Evolutionary conservation across 495 filamentous ascomycete genomes (phyloP).

Genomic region (Penicillium pancosmium): DNA sequence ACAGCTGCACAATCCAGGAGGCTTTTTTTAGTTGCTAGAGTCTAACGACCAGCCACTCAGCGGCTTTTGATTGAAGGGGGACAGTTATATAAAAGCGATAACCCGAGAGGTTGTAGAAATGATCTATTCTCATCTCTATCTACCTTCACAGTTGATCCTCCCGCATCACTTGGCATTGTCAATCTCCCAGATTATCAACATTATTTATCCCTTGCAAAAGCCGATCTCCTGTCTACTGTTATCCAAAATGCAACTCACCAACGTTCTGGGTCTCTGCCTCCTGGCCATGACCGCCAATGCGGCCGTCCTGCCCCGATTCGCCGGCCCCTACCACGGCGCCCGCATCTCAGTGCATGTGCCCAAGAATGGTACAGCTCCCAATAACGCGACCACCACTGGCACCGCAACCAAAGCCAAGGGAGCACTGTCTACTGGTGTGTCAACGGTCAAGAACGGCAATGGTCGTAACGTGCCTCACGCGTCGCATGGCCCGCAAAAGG

Average conservation of each 20-base stretch:
- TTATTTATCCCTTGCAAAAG: background rate
- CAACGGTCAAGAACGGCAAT: conserved; percentile 12
- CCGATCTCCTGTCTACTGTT: too few species aligned
- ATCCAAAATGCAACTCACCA: conserved; percentile 30
- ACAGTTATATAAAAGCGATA: conserved; percentile 18
- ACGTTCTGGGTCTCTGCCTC: conserved; percentile 19
- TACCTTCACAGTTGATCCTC: background rate
- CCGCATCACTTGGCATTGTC: background rate
- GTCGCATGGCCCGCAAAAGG: conserved; percentile 1
- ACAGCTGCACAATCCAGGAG: conserved; percentile 17
- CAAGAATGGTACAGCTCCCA: conserved; percentile 18
- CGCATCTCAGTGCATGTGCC: conserved; percentile 21
- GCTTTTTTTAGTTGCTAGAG: background rate
- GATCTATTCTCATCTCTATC: background rate
- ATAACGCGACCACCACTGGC: conserved; percentile 26
- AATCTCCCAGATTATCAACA: background rate
- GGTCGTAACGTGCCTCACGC: background rate
- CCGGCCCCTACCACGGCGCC: conserved; percentile 25
- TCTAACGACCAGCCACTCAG: conserved; percentile 10
- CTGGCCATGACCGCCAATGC: conserved; percentile 27
- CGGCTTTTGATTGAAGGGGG: background rate
- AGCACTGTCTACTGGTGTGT: conserved; percentile 17
- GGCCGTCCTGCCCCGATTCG: conserved; percentile 23
- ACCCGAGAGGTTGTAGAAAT: conserved; percentile 2
- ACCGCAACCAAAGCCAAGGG: conserved; percentile 13